A percentile compares a stretch with the other conserved stretches of the same genome.
Evolutionary conservation across 495 filamentous ascomycete species (phyloP).

Genomic region (Hyaloscypha hepaticicola): DNA sequence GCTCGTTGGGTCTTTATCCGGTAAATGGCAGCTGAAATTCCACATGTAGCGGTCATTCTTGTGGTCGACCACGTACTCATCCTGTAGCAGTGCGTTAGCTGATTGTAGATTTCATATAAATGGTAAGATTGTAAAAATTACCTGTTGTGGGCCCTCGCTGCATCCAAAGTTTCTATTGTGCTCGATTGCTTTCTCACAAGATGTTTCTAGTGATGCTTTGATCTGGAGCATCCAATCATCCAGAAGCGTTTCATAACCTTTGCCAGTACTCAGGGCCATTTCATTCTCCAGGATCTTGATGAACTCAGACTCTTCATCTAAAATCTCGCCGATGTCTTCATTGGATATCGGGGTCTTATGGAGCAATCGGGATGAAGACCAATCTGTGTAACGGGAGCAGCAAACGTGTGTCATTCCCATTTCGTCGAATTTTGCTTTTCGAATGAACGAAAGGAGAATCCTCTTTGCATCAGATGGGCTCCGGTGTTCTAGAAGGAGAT

Average conservation of each 20-base stretch:
- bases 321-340: conserved; percentile 17
- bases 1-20: conserved; percentile 1
- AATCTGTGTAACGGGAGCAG: not conserved
- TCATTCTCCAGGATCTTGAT: conserved; percentile 13
- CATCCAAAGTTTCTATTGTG: not conserved
- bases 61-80: not conserved
- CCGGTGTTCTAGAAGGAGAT: conserved; percentile 11
- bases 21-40: not conserved
- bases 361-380: not conserved
- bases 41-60: conserved; percentile 13
- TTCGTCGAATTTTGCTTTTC: conserved; percentile 13
- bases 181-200: conserved; percentile 6
- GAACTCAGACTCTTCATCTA: conserved; percentile 16
- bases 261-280: conserved; percentile 13
- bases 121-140: not conserved
- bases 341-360: not conserved
- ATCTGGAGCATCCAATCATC: conserved; percentile 20
- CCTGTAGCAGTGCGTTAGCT: not conserved
- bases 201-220: conserved; percentile 9
- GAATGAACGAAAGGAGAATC: conserved; percentile 20
- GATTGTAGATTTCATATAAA: conserved; percentile 1
- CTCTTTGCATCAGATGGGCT: conserved; percentile 2
- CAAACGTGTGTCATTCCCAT: conserved; percentile 18
- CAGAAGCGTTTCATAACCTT: conserved; percentile 8
- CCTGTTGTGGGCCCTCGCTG: not conserved